Conservation (phyloP, 2,329 filamentous ascomycete genomes). For the Colletotrichum magnum region DNA sequence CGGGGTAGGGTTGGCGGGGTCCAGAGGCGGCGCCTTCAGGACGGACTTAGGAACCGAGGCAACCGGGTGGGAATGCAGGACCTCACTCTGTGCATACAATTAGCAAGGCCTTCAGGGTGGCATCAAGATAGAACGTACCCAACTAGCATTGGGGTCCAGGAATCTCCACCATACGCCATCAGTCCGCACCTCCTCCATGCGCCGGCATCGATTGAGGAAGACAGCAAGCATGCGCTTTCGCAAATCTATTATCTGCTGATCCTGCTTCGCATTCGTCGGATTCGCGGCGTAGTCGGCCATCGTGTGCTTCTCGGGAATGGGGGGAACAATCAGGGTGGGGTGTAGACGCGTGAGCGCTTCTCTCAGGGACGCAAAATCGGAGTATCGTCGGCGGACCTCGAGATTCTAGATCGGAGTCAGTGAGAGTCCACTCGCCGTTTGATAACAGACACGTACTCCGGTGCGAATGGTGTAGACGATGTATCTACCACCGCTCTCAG, state of each 20-base stretch:
- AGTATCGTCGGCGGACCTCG: slow-evolving; percentile 94
- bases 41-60: slow-evolving; percentile 94
- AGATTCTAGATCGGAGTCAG: slow-evolving; percentile 75
- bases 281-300: slow-evolving; percentile 99
- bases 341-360: slow-evolving; percentile 92
- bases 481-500: slow-evolving; percentile 90
- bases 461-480: slow-evolving; percentile 98
- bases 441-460: slow-evolving; percentile 71
- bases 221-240: slow-evolving; percentile 97
- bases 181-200: slow-evolving; percentile 91
- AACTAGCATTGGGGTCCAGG: slow-evolving; percentile 97
- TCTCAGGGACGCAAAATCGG: slow-evolving; percentile 93
- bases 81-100: slow-evolving; percentile 78
- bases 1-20: slow-evolving; percentile 91
- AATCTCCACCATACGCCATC: slow-evolving; percentile 99
- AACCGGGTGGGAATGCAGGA: slow-evolving; percentile 92
- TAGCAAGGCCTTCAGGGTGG: slow-evolving; percentile 41
- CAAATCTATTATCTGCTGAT: slow-evolving; percentile 95
- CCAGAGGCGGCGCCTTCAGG: slow-evolving; percentile 93
- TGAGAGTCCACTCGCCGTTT: slow-evolving; percentile 5
- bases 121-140: slow-evolving; percentile 70
- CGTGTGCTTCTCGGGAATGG: slow-evolving; percentile 98
- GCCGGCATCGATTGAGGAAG: slow-evolving; percentile 92
- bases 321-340: slow-evolving; percentile 94
- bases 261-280: slow-evolving; percentile 97